Base-by-base conservation (phyloP, 805 yeast genomes). In the Zygosaccharomyces bisporus region DNA sequence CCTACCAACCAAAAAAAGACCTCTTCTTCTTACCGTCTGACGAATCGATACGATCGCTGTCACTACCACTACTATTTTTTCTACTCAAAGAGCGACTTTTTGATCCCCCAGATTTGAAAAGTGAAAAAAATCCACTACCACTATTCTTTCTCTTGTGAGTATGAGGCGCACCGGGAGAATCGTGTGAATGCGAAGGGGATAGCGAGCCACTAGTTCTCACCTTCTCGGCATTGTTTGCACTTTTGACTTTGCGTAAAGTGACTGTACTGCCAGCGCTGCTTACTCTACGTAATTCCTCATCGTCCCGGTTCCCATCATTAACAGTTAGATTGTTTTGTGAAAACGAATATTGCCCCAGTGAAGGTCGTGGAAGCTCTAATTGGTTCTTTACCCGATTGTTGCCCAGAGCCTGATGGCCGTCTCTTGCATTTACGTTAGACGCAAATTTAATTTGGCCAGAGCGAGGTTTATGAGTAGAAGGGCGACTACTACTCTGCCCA, bases 361-460 rank as follows among this genome's bases (percentile, higher is more conserved):
- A 16, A 13, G 40, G 40, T 5, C 40, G 31, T 12, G 30, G 32
- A 1, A 24, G 20, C 10, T 37, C 40, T 16, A 37, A 14, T n/a
- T 44, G 27, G 25, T 33, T 36, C 19, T 46, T 47, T 6, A 30
- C 23, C 36, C 45, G 36, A 33, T 45, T 19, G 33, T 47, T 50
- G 1, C 55, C 58, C 18, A 56, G 27, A 2, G 51, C 58, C 19
- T 47, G 44, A n/a, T 39, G 42, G 5, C 63, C 63, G 41, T 59
- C 64, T 9, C 33, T 46, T 12, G 45, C 20, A 23, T 54, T 54
- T 4, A 56, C 63, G 25, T 46, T 43, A 2, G 55, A 41, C 1
- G 63, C 63, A 45, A 61, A 60, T 38, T 55, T 56, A 17, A 58
- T 56, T 41, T 51, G 56, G n/a, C 53, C 47, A 7, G 45, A 20